These are phyloP conservation scores for Lasiodiplodia sp. DNA, from an alignment of 2,329 filamentous ascomycete genomes.

Conservation along the genomic window DNA sequence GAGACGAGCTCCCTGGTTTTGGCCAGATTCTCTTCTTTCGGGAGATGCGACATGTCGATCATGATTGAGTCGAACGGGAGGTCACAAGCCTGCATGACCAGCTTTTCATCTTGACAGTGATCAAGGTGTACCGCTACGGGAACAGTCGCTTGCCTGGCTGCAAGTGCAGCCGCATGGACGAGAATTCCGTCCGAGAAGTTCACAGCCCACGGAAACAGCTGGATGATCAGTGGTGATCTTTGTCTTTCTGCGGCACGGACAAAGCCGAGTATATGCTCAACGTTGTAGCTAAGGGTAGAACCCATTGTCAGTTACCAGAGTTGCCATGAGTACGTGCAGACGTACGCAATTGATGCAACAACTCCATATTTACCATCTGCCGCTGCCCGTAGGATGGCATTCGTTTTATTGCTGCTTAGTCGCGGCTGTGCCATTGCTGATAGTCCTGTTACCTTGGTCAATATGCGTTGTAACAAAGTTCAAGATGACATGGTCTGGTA, in stretches of 20 bases:
- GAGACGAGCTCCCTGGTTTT: constrained; percentile 67
- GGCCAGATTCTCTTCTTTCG: constrained; percentile 71
- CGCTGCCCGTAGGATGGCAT: too few species aligned
- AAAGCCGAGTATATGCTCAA: constrained; percentile 45
- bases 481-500: too few species aligned
- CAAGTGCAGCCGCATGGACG: constrained; percentile 55
- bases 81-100: constrained; percentile 53
- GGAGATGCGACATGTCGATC: constrained; percentile 78
- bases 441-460: too few species aligned
- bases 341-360: too few species aligned
- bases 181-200: constrained; percentile 65
- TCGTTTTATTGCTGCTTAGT: too few species aligned
- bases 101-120: constrained; percentile 53
- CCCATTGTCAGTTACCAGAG: too few species aligned
- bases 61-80: constrained; percentile 74
- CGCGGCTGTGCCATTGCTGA: too few species aligned
- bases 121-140: constrained; percentile 57
- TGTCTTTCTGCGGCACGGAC: constrained; percentile 46
- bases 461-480: too few species aligned
- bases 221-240: constrained; percentile 45
- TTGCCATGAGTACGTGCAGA: too few species aligned
- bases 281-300: constrained; percentile 36
- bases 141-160: constrained; percentile 46
- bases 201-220: constrained; percentile 67
- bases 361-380: too few species aligned